Percentiles rank a stretch among this genome's conserved stretches.
Conservation (phyloP, 2,329 filamentous ascomycete genomes). For the Fusarium sp. region DNA sequence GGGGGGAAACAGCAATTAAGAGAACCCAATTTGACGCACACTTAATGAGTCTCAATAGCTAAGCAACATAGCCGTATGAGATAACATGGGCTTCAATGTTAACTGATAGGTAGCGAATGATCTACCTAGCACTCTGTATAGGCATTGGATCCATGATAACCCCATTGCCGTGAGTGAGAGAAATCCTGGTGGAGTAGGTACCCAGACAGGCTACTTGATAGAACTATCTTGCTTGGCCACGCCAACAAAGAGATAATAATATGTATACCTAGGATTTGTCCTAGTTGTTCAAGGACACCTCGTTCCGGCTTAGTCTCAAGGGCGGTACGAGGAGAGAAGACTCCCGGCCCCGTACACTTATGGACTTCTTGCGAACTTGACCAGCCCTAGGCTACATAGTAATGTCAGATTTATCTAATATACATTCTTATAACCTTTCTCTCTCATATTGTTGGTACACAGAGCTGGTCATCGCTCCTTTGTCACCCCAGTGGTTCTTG, state of each 20-base stretch:
- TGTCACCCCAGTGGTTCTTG: not conserved
- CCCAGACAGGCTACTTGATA: not conserved
- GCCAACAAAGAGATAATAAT: not conserved
- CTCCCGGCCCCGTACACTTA: not conserved
- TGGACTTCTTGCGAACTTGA: conserved; percentile 23
- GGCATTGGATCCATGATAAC: not conserved
- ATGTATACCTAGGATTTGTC: not conserved
- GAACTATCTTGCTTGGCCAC: not conserved
- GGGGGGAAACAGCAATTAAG: conserved; percentile 7
- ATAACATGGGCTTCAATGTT: not conserved
- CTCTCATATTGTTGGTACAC: not conserved
- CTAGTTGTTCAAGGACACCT: not conserved
- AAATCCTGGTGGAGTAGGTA: not conserved
- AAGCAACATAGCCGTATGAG: not conserved
- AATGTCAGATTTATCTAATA: not conserved
- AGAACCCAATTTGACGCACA: conserved; percentile 29
- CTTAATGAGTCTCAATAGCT: not conserved
- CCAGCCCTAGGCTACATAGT: not conserved
- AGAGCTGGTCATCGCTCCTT: not conserved
- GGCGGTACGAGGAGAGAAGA: not conserved
- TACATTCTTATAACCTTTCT: not conserved
- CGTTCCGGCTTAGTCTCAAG: not conserved
- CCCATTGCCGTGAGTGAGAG: not conserved
- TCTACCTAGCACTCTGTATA: not conserved
- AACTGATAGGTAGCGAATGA: not conserved